Base-by-base conservation (phyloP, 2,329 filamentous ascomycete species). In the Cercospora canescens region DNA sequence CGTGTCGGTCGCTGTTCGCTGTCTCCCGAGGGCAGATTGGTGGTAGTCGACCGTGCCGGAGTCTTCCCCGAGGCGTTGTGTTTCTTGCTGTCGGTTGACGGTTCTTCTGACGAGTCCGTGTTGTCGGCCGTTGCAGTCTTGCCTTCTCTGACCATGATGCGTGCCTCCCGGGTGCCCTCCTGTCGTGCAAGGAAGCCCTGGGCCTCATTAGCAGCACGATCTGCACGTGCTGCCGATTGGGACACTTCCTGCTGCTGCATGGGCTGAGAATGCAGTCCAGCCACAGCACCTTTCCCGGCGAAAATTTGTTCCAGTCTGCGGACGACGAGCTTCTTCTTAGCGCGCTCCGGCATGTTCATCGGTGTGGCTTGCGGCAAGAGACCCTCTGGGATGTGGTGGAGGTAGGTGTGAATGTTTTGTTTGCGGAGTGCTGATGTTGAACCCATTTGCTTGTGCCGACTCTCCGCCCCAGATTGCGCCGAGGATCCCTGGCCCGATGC, bases 291-390 rank as follows among this genome's bases (percentile, higher is more conserved):
- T 73, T 89, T 91, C 2, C 92, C 92, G 0, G 91, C 93, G 68
- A 95, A 96, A 1, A 96, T 83, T 69, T 94, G 91, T 73, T 96
- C 92, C 6, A 96, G 77, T 2, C 91, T 86, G 62, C 87, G 85
- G 2, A 94, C 92, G 0, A 94, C 89, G 21, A 93, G 75, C 74
- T 89, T 92, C 81, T 92, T 93, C 80, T 88, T 92, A 6, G 90
- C 86, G 69, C 87, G 89, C 14, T 94, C 91, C 0, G 88, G 88
- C 85, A 93, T 87, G 14, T 75, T 76, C 26, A 84, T 81, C 9
- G 75, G 71, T 26, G 71, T 72, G 50, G 85, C 83, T 11, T 85
- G 85, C 0, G 90, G 89, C 39, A 92, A 82, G 0, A 93, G 75
- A 0, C 89, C 88, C 68, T 88, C 85, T 0, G 91, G 90, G 5